Percentiles rank a stretch among this genome's conserved stretches.
phyloP scores from a whole-genome alignment of 495 filamentous ascomycete genomes.

The Melanomma pulvis-pyrius region DNA sequence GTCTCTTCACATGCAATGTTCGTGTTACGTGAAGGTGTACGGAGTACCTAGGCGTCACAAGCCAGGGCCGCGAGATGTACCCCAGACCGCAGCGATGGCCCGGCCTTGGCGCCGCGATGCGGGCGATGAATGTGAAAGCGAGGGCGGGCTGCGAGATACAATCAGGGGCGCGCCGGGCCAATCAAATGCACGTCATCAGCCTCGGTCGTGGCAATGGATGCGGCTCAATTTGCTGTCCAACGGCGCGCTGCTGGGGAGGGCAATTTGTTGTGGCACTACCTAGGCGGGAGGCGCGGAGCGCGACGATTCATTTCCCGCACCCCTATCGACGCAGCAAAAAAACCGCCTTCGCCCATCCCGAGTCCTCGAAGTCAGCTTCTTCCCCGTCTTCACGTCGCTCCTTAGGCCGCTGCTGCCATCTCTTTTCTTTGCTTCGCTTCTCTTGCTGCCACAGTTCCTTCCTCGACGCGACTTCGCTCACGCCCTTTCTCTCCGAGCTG shows the following conservation, averaged over 20 bases:
- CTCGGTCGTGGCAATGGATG: background rate
- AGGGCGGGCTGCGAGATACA: too few species aligned
- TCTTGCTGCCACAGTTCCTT: background rate
- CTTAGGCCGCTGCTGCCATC: slow-evolving; percentile 15
- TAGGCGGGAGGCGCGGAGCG: slow-evolving; percentile 22
- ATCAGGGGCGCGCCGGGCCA: background rate
- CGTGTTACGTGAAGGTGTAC: background rate
- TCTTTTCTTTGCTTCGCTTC: slow-evolving; percentile 8
- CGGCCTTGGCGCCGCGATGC: background rate
- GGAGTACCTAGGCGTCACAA: background rate
- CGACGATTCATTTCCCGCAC: slow-evolving; percentile 30
- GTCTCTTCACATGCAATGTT: background rate
- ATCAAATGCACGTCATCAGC: background rate
- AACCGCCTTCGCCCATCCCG: background rate
- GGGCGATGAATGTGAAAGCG: background rate
- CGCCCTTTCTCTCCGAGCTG: background rate
- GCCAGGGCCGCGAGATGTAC: background rate
- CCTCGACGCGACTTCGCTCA: background rate
- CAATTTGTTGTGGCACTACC: slow-evolving; percentile 1
- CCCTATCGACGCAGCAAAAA: slow-evolving; percentile 9
- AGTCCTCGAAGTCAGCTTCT: background rate
- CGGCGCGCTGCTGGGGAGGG: background rate
- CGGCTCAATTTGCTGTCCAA: background rate
- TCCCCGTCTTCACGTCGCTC: slow-evolving; percentile 31
- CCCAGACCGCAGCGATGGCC: background rate